A percentile compares a stretch with the other conserved stretches of the same genome.
phyloP scores from a whole-genome alignment of 2,329 filamentous ascomycete genomes.

The Fusarium circinatum region DNA sequence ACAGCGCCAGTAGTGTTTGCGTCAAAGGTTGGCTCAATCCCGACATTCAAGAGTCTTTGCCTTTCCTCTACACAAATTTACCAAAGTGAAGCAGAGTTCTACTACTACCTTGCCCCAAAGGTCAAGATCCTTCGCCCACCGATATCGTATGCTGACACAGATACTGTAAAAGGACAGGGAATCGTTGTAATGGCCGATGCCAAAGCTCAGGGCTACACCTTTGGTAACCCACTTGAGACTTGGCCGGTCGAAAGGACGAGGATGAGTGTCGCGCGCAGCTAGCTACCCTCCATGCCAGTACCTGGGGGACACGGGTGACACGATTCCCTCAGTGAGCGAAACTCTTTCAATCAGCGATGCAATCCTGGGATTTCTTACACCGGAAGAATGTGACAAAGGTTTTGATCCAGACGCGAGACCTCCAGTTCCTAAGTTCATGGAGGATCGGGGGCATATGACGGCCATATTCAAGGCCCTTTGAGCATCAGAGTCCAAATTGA shows the following conservation, averaged over 20 bases:
- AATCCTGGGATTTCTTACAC: neutral
- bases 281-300: slow-evolving; percentile 15
- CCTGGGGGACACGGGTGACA: neutral
- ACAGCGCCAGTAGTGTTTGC: neutral
- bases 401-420: slow-evolving; percentile 3
- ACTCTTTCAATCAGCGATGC: neutral
- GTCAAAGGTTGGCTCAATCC: slow-evolving; percentile 20
- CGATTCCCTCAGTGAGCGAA: neutral
- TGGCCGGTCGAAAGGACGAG: neutral
- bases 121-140: neutral
- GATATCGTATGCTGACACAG: neutral
- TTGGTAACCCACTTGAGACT: neutral
- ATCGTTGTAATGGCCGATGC: slow-evolving; percentile 9
- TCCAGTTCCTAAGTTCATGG: neutral
- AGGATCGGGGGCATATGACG: neutral
- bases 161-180: neutral
- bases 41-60: neutral
- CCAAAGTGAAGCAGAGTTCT: slow-evolving; percentile 11
- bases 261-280: slow-evolving; percentile 2
- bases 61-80: neutral
- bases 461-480: slow-evolving; percentile 5
- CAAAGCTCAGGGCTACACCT: slow-evolving; percentile 1
- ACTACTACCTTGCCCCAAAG: slow-evolving; percentile 1
- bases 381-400: neutral
- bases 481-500: neutral